A percentile compares a stretch with the other conserved stretches of the same genome.
phyloP scores from a whole-genome alignment of 768 basidiomycete species.

The Tricholoma sp. region DNA sequence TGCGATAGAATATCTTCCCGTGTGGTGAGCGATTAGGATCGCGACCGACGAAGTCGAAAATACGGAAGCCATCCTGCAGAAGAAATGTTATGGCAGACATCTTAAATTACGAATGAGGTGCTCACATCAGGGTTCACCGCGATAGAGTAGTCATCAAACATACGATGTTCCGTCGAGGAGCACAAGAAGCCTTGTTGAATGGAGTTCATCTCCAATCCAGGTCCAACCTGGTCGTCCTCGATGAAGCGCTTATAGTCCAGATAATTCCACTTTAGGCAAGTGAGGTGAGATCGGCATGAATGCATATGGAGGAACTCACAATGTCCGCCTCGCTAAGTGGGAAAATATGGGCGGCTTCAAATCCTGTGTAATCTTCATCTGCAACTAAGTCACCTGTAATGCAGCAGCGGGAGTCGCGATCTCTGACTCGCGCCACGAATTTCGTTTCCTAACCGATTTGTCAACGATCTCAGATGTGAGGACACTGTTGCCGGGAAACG shows the following conservation, averaged over 20 bases:
- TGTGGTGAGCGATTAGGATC: slow-evolving; percentile 4
- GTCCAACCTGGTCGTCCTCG: slow-evolving; percentile 11
- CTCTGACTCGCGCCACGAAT: slow-evolving; percentile 12
- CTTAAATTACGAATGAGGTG: slow-evolving; percentile 2
- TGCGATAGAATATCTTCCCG: slow-evolving; percentile 6
- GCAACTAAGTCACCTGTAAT: slow-evolving; percentile 14
- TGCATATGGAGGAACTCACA: slow-evolving; percentile 3
- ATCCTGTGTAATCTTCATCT: slow-evolving; percentile 14
- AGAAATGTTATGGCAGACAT: not conserved
- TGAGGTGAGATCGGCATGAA: slow-evolving; percentile 1
- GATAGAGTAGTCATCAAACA: slow-evolving; percentile 15
- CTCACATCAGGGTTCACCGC: slow-evolving; percentile 16
- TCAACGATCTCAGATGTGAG: not conserved
- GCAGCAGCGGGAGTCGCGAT: slow-evolving; percentile 14
- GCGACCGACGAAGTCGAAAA: slow-evolving; percentile 6
- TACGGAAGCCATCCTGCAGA: slow-evolving; percentile 3
- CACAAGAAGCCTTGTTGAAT: slow-evolving; percentile 17
- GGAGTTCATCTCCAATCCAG: slow-evolving; percentile 14
- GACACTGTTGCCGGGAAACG: slow-evolving; percentile 1
- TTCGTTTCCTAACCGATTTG: slow-evolving; percentile 6
- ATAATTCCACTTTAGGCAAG: slow-evolving; percentile 14
- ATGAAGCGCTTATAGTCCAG: slow-evolving; percentile 14
- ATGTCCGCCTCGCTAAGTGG: slow-evolving; percentile 14
- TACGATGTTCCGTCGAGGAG: slow-evolving; percentile 13
- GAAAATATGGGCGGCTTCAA: slow-evolving; percentile 16